Percentiles rank a stretch among this genome's conserved stretches.
Evolutionary conservation across 176 grass and related monocot genomes (phyloP).

Genomic region (Saccharum officinarum): DNA sequence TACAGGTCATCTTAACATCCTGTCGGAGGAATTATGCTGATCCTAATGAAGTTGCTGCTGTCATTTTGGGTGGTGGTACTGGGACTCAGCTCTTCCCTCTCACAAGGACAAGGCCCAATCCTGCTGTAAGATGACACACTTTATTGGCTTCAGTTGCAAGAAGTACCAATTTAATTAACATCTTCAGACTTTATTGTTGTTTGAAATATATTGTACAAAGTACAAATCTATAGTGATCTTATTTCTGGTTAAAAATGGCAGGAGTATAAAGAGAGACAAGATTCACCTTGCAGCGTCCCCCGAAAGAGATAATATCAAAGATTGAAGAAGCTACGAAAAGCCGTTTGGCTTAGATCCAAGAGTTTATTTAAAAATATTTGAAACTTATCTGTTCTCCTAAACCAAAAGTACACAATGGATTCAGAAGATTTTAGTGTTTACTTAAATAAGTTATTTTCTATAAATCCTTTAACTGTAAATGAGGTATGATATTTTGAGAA

Average conservation of each 20-base stretch:
- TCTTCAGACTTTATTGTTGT: background rate
- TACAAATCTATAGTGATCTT: background rate
- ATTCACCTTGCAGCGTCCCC: constrained; percentile 81
- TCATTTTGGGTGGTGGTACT: constrained; percentile 86
- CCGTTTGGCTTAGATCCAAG: constrained; percentile 94
- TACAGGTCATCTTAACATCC: constrained; percentile 56
- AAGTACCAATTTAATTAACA: background rate
- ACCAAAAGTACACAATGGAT: too few relatives aligned
- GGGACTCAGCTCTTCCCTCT: constrained; percentile 87
- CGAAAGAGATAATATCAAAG: constrained; percentile 83
- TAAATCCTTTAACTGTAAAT: too few relatives aligned
- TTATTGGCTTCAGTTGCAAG: constrained; percentile 1
- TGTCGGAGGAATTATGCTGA: constrained; percentile 65
- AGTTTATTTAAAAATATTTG: too few relatives aligned
- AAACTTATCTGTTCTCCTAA: too few relatives aligned
- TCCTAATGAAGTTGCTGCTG: constrained; percentile 74
- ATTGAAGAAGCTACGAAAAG: constrained; percentile 94
- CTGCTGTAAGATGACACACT: constrained; percentile 62
- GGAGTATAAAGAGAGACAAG: constrained; percentile 94
- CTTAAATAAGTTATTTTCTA: too few relatives aligned
- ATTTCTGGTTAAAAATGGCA: constrained; percentile 31
- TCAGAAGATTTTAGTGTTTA: too few relatives aligned
- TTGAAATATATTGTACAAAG: constrained; percentile 11
- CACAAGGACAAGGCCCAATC: constrained; percentile 88
- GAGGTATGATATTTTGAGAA: too few relatives aligned